These are phyloP conservation scores for Lenzites betulinus DNA, from an alignment of 768 basidiomycete species.

Conservation along the genomic window DNA sequence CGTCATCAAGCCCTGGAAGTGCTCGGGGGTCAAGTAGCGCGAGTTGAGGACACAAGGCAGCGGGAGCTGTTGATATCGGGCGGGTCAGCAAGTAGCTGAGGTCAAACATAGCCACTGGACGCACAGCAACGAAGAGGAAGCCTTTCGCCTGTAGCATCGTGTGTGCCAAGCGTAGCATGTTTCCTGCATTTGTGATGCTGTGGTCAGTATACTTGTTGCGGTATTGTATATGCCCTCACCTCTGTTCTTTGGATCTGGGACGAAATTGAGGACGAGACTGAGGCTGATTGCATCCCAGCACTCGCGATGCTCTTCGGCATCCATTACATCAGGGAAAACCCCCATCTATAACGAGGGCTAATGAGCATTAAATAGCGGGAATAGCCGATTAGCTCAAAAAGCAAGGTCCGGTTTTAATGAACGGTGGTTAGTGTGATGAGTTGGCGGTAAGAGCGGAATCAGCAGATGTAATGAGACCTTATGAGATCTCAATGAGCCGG, in stretches of 20 bases:
- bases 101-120: constrained; percentile 30
- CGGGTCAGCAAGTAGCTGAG: background rate
- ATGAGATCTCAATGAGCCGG: too few relatives aligned
- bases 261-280: constrained; percentile 89
- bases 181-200: constrained; percentile 44
- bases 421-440: too few relatives aligned
- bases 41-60: constrained; percentile 85
- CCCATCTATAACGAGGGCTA: too few relatives aligned
- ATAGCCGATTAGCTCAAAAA: too few relatives aligned
- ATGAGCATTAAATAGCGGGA: too few relatives aligned
- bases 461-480: too few relatives aligned
- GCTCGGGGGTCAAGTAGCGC: constrained; percentile 69
- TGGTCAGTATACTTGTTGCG: background rate
- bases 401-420: too few relatives aligned
- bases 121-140: constrained; percentile 69
- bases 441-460: too few relatives aligned
- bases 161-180: constrained; percentile 68
- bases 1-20: constrained; percentile 58
- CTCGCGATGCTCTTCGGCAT: constrained; percentile 47
- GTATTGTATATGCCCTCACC: constrained; percentile 56
- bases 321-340: constrained; percentile 37
- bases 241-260: constrained; percentile 71
- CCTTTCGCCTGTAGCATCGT: constrained; percentile 56
- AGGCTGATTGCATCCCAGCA: constrained; percentile 83
- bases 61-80: constrained; percentile 59